phyloP scores from a whole-genome alignment of 179 eudicot genomes.

The Silene coronaria region DNA sequence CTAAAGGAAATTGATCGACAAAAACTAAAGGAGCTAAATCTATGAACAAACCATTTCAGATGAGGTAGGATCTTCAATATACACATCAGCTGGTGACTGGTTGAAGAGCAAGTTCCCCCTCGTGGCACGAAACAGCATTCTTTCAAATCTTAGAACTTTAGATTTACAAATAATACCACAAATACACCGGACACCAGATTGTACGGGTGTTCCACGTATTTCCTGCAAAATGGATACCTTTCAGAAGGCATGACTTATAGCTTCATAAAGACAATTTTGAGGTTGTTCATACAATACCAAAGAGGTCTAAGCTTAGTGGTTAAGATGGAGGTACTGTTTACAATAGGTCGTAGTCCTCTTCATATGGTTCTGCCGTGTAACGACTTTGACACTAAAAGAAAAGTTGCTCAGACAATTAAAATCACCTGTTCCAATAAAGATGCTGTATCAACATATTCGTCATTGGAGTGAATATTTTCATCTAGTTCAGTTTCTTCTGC shows the following conservation, averaged over 20 bases:
- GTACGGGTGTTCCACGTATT: slow-evolving; percentile 63
- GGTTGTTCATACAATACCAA: slow-evolving; percentile 7
- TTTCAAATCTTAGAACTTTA: slow-evolving; percentile 35
- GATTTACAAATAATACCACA: slow-evolving; percentile 88
- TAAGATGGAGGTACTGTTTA: background rate
- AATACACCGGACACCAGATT: slow-evolving; percentile 81
- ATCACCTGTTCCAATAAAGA: slow-evolving; percentile 79
- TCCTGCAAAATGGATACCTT: slow-evolving; percentile 53
- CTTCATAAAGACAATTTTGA: slow-evolving; percentile 18
- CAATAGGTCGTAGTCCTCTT: background rate
- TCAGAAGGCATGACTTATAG: slow-evolving; percentile 15
- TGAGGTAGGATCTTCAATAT: slow-evolving; percentile 75
- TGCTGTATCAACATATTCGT: slow-evolving; percentile 52
- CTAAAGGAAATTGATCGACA: background rate
- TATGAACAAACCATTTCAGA: slow-evolving; percentile 57
- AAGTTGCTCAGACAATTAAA: slow-evolving; percentile 5
- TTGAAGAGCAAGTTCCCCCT: slow-evolving; percentile 98
- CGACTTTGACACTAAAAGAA: background rate
- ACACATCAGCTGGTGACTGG: slow-evolving; percentile 84
- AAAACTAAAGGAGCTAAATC: background rate
- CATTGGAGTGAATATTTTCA: slow-evolving; percentile 56
- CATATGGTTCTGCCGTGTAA: background rate
- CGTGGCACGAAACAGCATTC: slow-evolving; percentile 95
- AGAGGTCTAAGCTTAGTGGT: background rate
- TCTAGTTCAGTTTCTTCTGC: slow-evolving; percentile 68